Evolutionary conservation across 495 filamentous ascomycete species (phyloP).

Genomic region (Tuber aestivum): DNA sequence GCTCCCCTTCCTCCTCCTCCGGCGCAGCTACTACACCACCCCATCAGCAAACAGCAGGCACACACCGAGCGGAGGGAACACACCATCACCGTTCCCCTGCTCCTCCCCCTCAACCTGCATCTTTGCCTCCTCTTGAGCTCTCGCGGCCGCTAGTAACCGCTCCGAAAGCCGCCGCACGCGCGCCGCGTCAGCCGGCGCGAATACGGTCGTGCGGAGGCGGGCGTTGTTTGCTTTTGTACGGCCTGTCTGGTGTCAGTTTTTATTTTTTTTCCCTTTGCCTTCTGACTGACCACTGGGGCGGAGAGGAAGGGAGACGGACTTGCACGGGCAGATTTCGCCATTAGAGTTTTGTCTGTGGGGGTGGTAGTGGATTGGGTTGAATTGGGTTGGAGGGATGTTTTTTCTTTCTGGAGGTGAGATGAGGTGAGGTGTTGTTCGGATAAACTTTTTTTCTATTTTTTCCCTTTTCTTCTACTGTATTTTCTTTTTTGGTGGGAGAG

Average conservation of each 20-base stretch:
- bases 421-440: background rate
- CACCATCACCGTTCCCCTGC: background rate
- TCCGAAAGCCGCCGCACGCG: slow-evolving; percentile 10
- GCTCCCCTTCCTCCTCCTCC: background rate
- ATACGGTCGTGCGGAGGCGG: slow-evolving; percentile 5
- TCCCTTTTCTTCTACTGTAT: too few relatives aligned
- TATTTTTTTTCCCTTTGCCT: background rate
- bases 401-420: background rate
- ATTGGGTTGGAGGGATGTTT: background rate
- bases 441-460: background rate
- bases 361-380: background rate
- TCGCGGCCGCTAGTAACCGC: slow-evolving; percentile 7
- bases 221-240: background rate
- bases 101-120: background rate
- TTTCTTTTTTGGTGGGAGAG: background rate
- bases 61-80: background rate
- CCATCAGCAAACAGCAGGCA: background rate
- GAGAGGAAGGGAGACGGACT: background rate
- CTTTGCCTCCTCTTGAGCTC: background rate
- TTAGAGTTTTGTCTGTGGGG: background rate
- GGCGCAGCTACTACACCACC: background rate
- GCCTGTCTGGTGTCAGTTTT: background rate
- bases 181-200: slow-evolving; percentile 4
- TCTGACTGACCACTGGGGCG: too few relatives aligned
- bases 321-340: background rate